Evolutionary conservation across 2,329 filamentous ascomycete genomes (phyloP).

Genomic region (Amesomyces nigricolor): DNA sequence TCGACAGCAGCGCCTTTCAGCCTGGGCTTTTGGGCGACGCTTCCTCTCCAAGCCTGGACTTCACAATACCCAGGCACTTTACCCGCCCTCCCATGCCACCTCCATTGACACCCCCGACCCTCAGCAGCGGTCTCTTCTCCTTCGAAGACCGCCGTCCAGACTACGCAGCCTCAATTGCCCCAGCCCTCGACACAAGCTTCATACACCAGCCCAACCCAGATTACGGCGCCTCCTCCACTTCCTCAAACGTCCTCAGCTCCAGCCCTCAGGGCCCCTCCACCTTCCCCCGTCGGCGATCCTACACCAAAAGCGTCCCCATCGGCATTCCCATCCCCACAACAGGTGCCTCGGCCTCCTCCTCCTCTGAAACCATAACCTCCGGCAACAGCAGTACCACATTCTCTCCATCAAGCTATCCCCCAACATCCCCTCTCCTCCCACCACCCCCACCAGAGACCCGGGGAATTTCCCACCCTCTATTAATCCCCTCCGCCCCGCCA

Average conservation of each 20-base stretch:
- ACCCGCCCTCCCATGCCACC: conserved; percentile 38
- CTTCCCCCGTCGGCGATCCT: conserved; percentile 21
- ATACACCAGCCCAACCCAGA: conserved; percentile 48
- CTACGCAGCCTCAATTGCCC: conserved; percentile 31
- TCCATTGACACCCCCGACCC: conserved; percentile 45
- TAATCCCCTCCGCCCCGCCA: conserved; percentile 18
- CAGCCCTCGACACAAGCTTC: conserved; percentile 36
- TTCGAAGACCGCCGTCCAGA: conserved; percentile 38
- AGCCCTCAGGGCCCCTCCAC: conserved; percentile 16
- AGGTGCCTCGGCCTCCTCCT: conserved; percentile 14
- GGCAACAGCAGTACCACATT: conserved; percentile 28
- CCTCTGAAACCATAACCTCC: conserved; percentile 13
- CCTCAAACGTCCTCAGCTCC: conserved; percentile 24
- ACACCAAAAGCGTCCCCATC: conserved; percentile 24
- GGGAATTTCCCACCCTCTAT: neutral
- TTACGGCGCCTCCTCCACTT: conserved; percentile 34
- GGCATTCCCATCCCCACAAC: conserved; percentile 20
- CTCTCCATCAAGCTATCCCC: conserved; percentile 46
- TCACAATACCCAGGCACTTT: conserved; percentile 14
- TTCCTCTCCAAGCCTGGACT: conserved; percentile 7
- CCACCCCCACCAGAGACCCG: conserved; percentile 41
- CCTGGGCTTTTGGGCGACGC: neutral
- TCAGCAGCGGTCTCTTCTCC: conserved; percentile 39
- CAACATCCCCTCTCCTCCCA: conserved; percentile 41
- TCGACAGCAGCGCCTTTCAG: neutral